phyloP scores from a whole-genome alignment of 2,329 filamentous ascomycete species.

The Hymenoscyphus fraxineus region DNA sequence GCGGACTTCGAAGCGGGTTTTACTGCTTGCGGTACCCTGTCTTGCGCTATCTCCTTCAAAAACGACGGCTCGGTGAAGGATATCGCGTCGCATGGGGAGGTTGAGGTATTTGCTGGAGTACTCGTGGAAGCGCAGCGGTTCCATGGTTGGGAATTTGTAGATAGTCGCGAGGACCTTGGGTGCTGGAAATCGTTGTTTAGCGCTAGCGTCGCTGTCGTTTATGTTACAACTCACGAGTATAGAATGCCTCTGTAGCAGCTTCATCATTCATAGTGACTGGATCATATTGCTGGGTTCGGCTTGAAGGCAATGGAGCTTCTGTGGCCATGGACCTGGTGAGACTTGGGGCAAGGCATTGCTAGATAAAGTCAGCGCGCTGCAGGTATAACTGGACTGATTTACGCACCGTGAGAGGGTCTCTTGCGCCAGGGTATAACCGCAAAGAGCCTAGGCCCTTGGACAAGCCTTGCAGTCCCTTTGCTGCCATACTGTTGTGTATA shows the following conservation, averaged over 20 bases:
- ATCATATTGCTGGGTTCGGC: constrained; percentile 21
- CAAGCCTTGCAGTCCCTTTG: constrained; percentile 33
- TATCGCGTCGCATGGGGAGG: constrained; percentile 82
- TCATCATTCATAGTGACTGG: constrained; percentile 15
- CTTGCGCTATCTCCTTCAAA: constrained; percentile 89
- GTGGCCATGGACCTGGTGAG: constrained; percentile 47
- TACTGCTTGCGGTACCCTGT: constrained; percentile 78
- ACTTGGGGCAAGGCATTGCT: constrained; percentile 43
- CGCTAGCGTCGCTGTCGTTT: not conserved
- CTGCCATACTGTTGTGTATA: constrained; percentile 30
- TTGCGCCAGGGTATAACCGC: constrained; percentile 27
- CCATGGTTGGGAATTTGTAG: constrained; percentile 84
- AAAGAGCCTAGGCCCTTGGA: constrained; percentile 29
- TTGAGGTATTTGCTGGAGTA: constrained; percentile 81
- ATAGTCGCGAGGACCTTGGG: constrained; percentile 76
- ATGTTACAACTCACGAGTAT: constrained; percentile 15
- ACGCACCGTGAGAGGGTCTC: constrained; percentile 39
- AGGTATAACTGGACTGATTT: not conserved
- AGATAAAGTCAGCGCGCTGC: constrained; percentile 24
- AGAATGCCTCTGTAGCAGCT: constrained; percentile 11
- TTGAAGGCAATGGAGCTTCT: constrained; percentile 36
- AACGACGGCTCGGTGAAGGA: constrained; percentile 86
- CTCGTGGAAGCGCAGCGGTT: constrained; percentile 71
- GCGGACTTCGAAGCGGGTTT: constrained; percentile 77
- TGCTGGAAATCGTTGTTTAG: constrained; percentile 37